These are phyloP conservation scores for Ustilago tritici DNA, from an alignment of 1,284 basidiomycete species.

Conservation along the genomic window DNA sequence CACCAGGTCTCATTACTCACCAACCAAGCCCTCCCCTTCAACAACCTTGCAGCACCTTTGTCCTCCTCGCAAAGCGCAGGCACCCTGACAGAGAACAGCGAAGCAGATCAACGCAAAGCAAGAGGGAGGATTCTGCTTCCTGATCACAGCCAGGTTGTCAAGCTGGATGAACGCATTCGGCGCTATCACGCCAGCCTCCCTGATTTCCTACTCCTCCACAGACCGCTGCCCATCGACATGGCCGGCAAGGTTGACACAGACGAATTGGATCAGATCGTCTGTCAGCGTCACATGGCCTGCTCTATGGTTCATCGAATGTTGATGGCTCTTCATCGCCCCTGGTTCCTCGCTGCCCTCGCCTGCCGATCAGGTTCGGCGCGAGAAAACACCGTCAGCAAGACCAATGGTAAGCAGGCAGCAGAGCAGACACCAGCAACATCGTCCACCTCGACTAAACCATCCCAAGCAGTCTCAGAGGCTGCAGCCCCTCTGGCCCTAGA, in stretches of 20 bases:
- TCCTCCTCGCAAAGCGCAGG: not conserved
- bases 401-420: not conserved
- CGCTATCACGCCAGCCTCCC: slow-evolving; percentile 39
- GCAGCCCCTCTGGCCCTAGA: not conserved
- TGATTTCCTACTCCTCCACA: slow-evolving; percentile 28
- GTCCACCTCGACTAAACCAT: not conserved
- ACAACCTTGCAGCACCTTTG: not conserved
- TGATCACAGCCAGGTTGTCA: slow-evolving; percentile 18
- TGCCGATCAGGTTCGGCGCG: not conserved
- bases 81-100: not conserved
- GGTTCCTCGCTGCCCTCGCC: slow-evolving; percentile 33
- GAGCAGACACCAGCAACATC: not conserved
- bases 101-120: not conserved
- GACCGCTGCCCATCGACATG: slow-evolving; percentile 37
- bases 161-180: slow-evolving; percentile 37
- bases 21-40: slow-evolving; percentile 5
- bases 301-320: slow-evolving; percentile 39
- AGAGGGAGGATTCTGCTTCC: slow-evolving; percentile 6
- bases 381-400: not conserved
- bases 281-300: slow-evolving; percentile 38
- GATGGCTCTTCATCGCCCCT: slow-evolving; percentile 39
- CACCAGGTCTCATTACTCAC: slow-evolving; percentile 34
- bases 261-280: slow-evolving; percentile 34
- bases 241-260: slow-evolving; percentile 31
- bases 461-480: not conserved